Base-by-base conservation (phyloP, 345 rosid species). In the Eucalyptus curtisii region DNA sequence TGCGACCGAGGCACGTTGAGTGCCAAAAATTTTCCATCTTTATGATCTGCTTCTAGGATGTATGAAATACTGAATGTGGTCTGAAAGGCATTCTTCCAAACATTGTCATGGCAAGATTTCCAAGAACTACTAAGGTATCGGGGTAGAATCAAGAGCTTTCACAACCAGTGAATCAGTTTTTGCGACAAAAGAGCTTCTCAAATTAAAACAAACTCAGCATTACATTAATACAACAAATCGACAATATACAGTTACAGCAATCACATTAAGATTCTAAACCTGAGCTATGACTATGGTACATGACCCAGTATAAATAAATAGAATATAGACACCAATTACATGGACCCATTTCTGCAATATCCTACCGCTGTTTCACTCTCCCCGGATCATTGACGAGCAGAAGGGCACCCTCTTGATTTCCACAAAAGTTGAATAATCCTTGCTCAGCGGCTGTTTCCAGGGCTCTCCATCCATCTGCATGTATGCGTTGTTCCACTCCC, bases 381-480 rank as follows among this genome's bases (percentile, higher is more conserved):
- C 97, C 44, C 88, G 93, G 90, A 96, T 89, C 95, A 97, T 94
- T 61, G 93, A 86, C 55, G 99, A 98, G 57, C 93, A 97, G 88
- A 89, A 90, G 64, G 99, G 99, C 49, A 95, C 96, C 91, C 96
- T 95, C 91, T 92, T 95, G 68, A 98, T 98, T 87, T 96, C 97
- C 64, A 96, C 94, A 88, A 96, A 93, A 10, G 98, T 94, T 13
- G 99, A 95, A 71, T 93, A 91, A 47, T 97, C 98, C 91, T 79
- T 91, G 95, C 84, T 94, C 93, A 97, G 88, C 15, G 95, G 97
- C 61, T 97, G 99, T 89, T 95, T 98, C 99, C 99, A 96, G 13
- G 99, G 99, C 90, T 98, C 99, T 13, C 99, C 99, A 86, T 98
- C 99, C 98, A 98, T 97, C 94, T 97, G 99, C 99, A 98, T 93